Base-by-base conservation (phyloP, 2,329 filamentous ascomycete species). In the Beauveria brongniartii region DNA sequence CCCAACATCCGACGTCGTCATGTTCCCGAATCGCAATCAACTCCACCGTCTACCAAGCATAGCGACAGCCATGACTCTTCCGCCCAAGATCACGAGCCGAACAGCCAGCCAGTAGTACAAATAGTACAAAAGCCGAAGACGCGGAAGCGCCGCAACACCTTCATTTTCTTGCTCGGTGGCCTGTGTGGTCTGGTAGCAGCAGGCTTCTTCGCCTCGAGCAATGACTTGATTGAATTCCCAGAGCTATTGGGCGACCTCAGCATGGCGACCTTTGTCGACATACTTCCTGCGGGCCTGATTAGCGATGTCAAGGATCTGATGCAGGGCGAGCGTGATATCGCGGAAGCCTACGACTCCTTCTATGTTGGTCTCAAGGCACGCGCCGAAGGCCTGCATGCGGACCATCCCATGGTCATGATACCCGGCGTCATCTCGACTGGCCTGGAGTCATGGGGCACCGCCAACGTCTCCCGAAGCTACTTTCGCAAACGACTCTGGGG, bases 381-480 rank as follows among this genome's bases (percentile, higher is more conserved):
- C 44, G 78, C 86, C 5, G 89, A 97, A 72, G 95, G 95, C 1
- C 81, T 97, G 20, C 74, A 82, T 53, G 93, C 90, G 18, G 82
- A 90, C 62, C 92, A 97, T 68, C 91, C 94, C 1, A 87, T 99
- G 64, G 90, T 99, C 65, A 97, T 99, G 93, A 87, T 99, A 10
- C 94, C 94, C 0, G 94, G 94, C 5, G 94, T 99, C 62, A 99
- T 99, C 67, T 97, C 94, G 0, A 97, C 94, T 0, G 94, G 94
- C 1, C 82, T 99, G 26, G 94, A 99, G 75, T 96, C 91, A 53
- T 99, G 94, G 94, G 91, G 93, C 4, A 97, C 94, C 0, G 86
- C 89, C 55, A 90, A 92, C 69, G 79, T 81, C 47, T 96, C 92
- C 8, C 84, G 91, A 41, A 89, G 88, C 62, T 99, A 97, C 75